Base-by-base conservation (phyloP, 352 stramenopile species). In the Blastocystis sp. region DNA sequence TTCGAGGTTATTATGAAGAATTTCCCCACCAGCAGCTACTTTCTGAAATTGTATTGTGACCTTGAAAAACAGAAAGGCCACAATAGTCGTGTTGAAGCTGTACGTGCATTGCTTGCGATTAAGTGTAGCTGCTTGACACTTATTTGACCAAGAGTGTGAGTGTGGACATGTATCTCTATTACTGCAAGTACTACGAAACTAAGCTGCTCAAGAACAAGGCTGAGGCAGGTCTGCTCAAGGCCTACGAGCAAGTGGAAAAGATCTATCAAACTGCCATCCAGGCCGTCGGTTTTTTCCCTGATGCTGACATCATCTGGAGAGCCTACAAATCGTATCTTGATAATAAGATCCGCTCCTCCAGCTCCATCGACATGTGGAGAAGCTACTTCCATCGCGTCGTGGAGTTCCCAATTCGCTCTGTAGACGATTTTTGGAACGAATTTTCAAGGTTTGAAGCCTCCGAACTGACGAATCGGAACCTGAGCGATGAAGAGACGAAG, bases 111-210 rank as follows among this genome's bases (percentile, higher is more conserved):
- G 68, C n/a, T 8, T 26, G 8, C 8, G n/a, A 13, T 63, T 62
- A 37, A 85, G 13, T 43, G 6, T 68, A 85, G 73, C 24, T 85
- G 13, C 47, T 85, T 7, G 11, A 30, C 18, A 39, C 26, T 2
- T 66, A 85, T 55, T 53, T 85, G 73, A 18, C 39, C 8, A 85
- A 85, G 55, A 45, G 73, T 34, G 11, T 53, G 5, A 85, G 53
- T 43, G 56, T 85, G 13, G 73, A 85, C 56, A 68, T 85, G 7
- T 85, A 69, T 24, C 20, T 47, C n/a, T 85, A 85, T 45, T 85
- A 66, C 26, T 85, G 73, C 56, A 50, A 66, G 20, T 85, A 50
- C 41, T 85, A 85, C 56, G 73, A 85, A 2, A 66, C 53, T 3
- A 85, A 85, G 26, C 43, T 47, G 16, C 45, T 43, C 7, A 53